These are phyloP conservation scores for Arthrobotrys megalospora DNA, from an alignment of 2,329 filamentous ascomycete genomes.

Conservation along the genomic window DNA sequence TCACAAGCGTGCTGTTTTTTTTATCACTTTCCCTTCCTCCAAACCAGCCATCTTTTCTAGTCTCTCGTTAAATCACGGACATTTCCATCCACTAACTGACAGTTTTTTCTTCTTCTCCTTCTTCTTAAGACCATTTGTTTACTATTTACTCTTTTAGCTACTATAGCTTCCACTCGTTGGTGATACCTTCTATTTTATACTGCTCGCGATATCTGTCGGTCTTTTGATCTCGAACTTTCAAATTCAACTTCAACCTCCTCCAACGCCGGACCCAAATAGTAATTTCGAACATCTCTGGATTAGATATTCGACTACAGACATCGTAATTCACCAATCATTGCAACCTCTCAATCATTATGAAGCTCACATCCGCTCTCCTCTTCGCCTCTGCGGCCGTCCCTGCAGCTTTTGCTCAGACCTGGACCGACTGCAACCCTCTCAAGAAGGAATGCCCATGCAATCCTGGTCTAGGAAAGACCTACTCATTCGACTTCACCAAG, in stretches of 20 bases:
- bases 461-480: slow-evolving; percentile 63
- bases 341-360: slow-evolving; percentile 37
- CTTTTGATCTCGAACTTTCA: slow-evolving; percentile 2
- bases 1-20: slow-evolving; percentile 38
- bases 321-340: slow-evolving; percentile 13
- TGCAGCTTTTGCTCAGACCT: slow-evolving; percentile 76
- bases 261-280: slow-evolving; percentile 6
- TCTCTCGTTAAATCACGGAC: slow-evolving; percentile 54
- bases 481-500: slow-evolving; percentile 56
- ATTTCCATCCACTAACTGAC: slow-evolving; percentile 42
- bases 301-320: slow-evolving; percentile 39
- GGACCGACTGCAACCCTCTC: slow-evolving; percentile 82
- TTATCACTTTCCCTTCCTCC: slow-evolving; percentile 28
- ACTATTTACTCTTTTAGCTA: slow-evolving; percentile 24
- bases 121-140: slow-evolving; percentile 31
- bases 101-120: slow-evolving; percentile 18
- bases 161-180: slow-evolving; percentile 30
- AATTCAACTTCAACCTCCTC: slow-evolving; percentile 12
- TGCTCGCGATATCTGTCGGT: slow-evolving; percentile 22
- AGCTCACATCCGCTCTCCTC: slow-evolving; percentile 49
- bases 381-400: slow-evolving; percentile 64
- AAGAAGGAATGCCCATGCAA: slow-evolving; percentile 68
- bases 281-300: slow-evolving; percentile 46
- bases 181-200: slow-evolving; percentile 35
- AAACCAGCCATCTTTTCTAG: slow-evolving; percentile 47